Conservation (phyloP, 2,329 filamentous ascomycete species). For the Pestalotiopsis sp. region DNA sequence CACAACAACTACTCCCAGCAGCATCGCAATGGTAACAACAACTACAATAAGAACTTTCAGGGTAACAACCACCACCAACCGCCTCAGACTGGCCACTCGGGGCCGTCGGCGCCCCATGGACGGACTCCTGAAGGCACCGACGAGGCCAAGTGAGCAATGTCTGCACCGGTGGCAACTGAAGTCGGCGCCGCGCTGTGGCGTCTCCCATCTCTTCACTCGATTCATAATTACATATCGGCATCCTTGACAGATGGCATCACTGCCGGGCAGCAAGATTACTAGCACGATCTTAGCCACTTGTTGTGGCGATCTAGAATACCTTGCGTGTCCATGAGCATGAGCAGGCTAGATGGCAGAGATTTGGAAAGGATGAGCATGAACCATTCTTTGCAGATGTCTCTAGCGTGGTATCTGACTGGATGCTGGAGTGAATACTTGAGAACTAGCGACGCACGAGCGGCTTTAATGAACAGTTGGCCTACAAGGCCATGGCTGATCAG, state of each 20-base stretch:
- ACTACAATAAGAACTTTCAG: slow-evolving; percentile 46
- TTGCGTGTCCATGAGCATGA: background rate
- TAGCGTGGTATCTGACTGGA: background rate
- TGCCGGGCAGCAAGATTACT: slow-evolving; percentile 1
- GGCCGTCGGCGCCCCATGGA: slow-evolving; percentile 33
- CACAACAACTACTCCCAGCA: slow-evolving; percentile 60
- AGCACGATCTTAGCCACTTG: background rate
- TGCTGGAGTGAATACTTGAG: background rate
- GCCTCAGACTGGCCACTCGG: slow-evolving; percentile 34
- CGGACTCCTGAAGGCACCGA: slow-evolving; percentile 41
- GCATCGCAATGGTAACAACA: slow-evolving; percentile 59
- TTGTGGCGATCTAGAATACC: background rate
- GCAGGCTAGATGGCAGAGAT: background rate
- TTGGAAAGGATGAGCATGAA: background rate
- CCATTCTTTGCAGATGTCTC: background rate
- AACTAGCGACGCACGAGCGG: background rate
- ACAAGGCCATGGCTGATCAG: background rate
- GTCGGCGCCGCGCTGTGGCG: slow-evolving; percentile 29
- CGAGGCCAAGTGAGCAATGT: slow-evolving; percentile 42
- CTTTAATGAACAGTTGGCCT: background rate
- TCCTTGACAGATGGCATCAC: background rate
- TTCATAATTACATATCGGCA: slow-evolving; percentile 11
- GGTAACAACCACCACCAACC: slow-evolving; percentile 41
- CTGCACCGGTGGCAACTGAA: slow-evolving; percentile 14
- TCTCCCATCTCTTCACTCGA: slow-evolving; percentile 24